Percentiles rank a stretch among this genome's conserved stretches.
phyloP scores from a whole-genome alignment of 352 stramenopile genomes.

The Pythium biforme region DNA sequence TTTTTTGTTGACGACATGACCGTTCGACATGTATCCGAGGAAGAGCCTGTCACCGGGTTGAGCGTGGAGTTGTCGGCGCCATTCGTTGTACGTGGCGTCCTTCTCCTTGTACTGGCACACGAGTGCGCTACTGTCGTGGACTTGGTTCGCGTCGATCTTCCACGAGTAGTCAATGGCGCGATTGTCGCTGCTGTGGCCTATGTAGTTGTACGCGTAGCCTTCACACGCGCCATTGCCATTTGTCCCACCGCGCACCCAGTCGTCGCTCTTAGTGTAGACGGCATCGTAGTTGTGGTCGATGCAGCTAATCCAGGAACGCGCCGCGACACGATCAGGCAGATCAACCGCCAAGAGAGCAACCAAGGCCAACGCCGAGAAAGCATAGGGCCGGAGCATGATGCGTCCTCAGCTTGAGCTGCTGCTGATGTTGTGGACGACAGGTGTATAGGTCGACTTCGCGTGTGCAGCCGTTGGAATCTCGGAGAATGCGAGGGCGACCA shows the following conservation, averaged over 20 bases:
- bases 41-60: constrained; percentile 31
- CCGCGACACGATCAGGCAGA: background rate
- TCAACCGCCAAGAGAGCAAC: background rate
- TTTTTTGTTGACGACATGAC: constrained; percentile 31
- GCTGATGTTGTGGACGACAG: background rate
- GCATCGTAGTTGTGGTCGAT: constrained; percentile 35
- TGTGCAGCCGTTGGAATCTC: constrained; percentile 4
- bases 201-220: constrained; percentile 39
- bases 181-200: constrained; percentile 26
- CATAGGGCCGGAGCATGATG: background rate
- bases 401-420: background rate
- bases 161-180: constrained; percentile 27
- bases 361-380: background rate
- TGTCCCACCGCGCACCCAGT: constrained; percentile 27
- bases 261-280: constrained; percentile 33
- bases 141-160: constrained; percentile 24
- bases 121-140: constrained; percentile 3
- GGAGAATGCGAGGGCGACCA: background rate
- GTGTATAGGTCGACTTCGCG: too few species aligned
- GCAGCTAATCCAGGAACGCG: constrained; percentile 39
- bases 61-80: constrained; percentile 26
- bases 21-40: constrained; percentile 29
- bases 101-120: constrained; percentile 28
- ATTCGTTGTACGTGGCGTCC: constrained; percentile 24
- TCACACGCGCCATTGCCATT: constrained; percentile 35